Conservation (phyloP, 108 stramenopile species). For the Aureococcus anophagefferens region DNA sequence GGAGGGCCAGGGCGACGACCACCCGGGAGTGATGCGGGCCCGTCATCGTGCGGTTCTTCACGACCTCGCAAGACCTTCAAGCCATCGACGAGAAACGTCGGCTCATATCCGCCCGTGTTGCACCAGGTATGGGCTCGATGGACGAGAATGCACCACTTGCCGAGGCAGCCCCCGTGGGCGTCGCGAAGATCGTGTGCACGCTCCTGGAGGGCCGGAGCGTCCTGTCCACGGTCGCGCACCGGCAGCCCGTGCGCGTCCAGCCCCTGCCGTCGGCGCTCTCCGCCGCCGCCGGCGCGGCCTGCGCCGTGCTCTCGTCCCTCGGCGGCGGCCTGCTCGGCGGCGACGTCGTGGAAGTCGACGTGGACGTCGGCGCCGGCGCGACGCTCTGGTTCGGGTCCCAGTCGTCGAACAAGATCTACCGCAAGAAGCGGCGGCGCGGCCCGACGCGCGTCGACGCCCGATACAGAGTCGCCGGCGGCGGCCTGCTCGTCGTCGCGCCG, state of each 20-base stretch:
- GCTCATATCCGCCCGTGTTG: too few species aligned
- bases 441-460: not conserved
- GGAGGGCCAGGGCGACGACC: too few species aligned
- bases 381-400: not conserved
- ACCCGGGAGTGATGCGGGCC: too few species aligned
- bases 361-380: not conserved
- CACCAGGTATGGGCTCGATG: too few species aligned
- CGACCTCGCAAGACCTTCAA: too few species aligned
- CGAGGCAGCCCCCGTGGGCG: too few species aligned
- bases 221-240: not conserved
- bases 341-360: not conserved
- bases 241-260: not conserved
- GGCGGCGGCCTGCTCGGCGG: not conserved
- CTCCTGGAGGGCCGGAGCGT: not conserved
- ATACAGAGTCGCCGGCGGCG: too few species aligned
- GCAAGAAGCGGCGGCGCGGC: not conserved
- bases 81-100: too few species aligned
- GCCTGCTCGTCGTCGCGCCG: not conserved
- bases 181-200: too few species aligned
- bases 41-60: too few species aligned
- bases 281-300: not conserved
- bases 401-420: not conserved
- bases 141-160: too few species aligned
- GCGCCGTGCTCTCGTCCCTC: not conserved
- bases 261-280: not conserved